These are phyloP conservation scores for Solioccasus polychromus DNA, from an alignment of 768 basidiomycete species.

Conservation along the genomic window DNA sequence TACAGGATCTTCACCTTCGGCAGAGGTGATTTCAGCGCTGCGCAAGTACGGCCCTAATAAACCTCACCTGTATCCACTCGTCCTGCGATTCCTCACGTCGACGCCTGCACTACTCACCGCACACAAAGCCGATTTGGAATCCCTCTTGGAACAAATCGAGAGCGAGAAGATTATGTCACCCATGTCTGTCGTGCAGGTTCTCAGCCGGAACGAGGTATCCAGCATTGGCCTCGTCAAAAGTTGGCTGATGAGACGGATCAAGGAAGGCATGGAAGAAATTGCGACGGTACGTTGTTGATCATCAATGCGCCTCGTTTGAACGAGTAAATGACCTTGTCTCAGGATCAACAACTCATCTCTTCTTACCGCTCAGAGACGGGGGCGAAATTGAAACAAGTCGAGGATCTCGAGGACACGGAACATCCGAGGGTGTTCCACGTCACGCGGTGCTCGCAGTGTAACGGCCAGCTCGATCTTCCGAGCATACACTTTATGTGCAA, in stretches of 20 bases:
- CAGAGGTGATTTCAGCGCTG: constrained; percentile 67
- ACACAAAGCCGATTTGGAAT: constrained; percentile 69
- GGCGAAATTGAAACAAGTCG: constrained; percentile 76
- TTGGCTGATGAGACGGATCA: constrained; percentile 82
- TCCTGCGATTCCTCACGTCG: constrained; percentile 86
- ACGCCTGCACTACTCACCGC: constrained; percentile 66
- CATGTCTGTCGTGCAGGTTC: constrained; percentile 82
- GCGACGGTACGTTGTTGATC: constrained; percentile 58
- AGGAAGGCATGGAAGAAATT: constrained; percentile 69
- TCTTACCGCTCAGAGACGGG: constrained; percentile 87
- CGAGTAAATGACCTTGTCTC: too few species aligned
- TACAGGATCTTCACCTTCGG: constrained; percentile 34
- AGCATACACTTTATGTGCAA: constrained; percentile 97
- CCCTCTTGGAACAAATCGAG: constrained; percentile 76
- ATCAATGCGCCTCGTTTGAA: not conserved
- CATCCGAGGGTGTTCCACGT: constrained; percentile 91
- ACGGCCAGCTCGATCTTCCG: constrained; percentile 88
- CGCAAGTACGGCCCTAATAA: constrained; percentile 69
- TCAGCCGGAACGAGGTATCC: constrained; percentile 85
- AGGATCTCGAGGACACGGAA: constrained; percentile 73
- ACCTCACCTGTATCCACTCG: constrained; percentile 81
- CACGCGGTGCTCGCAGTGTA: constrained; percentile 87
- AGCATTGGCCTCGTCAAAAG: constrained; percentile 90
- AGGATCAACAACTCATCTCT: constrained; percentile 86
- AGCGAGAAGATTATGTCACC: constrained; percentile 82